phyloP scores from a whole-genome alignment of 1,284 basidiomycete species.

The Xerocomus tenax region DNA sequence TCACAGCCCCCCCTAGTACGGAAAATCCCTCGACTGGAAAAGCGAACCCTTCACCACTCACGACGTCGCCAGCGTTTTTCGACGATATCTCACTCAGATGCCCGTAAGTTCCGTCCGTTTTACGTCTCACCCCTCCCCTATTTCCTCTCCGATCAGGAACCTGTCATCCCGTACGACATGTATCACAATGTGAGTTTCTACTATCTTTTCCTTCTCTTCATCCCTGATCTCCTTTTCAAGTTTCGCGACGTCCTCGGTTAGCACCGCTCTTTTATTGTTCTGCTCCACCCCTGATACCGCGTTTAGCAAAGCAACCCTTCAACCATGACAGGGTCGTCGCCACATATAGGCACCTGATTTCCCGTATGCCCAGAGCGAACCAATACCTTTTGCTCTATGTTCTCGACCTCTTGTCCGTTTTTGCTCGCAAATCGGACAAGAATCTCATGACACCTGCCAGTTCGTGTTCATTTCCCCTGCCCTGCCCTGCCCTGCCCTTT shows the following conservation, averaged over 20 bases:
- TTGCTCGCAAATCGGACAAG: constrained; percentile 82
- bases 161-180: constrained; percentile 81
- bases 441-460: constrained; percentile 95
- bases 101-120: constrained; percentile 55
- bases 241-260: constrained; percentile 77
- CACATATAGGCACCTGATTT: constrained; percentile 80
- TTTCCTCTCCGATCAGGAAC: constrained; percentile 50
- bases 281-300: constrained; percentile 3
- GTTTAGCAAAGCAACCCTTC: constrained; percentile 52
- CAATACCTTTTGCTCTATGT: constrained; percentile 95
- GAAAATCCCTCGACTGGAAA: constrained; percentile 88
- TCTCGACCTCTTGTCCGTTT: constrained; percentile 90
- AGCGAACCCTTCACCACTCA: constrained; percentile 81
- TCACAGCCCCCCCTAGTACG: constrained; percentile 53
- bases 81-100: constrained; percentile 93
- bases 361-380: constrained; percentile 76
- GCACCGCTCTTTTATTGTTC: constrained; percentile 24
- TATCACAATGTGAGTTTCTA: constrained; percentile 68
- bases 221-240: constrained; percentile 34
- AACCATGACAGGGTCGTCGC: constrained; percentile 63
- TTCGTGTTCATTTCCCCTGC: constrained; percentile 35
- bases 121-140: constrained; percentile 12
- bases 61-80: constrained; percentile 93
- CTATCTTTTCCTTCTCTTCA: constrained; percentile 4
- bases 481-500: neutral